A percentile compares a stretch with the other conserved stretches of the same genome.
phyloP scores from a whole-genome alignment of 345 rosid genomes.

The Brassica nigra region DNA sequence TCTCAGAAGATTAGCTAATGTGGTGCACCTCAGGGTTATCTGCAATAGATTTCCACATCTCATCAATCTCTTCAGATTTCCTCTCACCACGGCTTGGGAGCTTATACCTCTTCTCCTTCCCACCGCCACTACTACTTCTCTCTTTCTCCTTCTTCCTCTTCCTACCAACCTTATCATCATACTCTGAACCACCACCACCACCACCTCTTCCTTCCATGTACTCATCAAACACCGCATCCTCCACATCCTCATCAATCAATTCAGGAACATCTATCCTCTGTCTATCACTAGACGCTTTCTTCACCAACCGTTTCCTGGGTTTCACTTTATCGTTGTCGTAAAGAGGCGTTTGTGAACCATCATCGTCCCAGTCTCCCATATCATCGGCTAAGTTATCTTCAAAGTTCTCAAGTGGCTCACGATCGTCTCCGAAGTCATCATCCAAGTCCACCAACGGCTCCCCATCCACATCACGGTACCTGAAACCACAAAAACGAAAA shows the following conservation, averaged over 20 bases:
- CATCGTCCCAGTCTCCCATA: slow-evolving; percentile 56
- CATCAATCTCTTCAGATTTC: slow-evolving; percentile 64
- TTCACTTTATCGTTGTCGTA: slow-evolving; percentile 66
- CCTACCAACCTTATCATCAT: slow-evolving; percentile 47
- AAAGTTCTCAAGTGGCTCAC: slow-evolving; percentile 53
- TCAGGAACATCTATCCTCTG: slow-evolving; percentile 45
- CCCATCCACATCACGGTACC: slow-evolving; percentile 91
- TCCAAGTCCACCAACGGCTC: slow-evolving; percentile 88
- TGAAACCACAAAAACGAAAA: slow-evolving; percentile 27
- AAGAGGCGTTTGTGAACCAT: slow-evolving; percentile 69
- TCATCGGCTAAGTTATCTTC: slow-evolving; percentile 64
- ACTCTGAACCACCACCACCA: slow-evolving; percentile 41
- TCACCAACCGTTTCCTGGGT: slow-evolving; percentile 84
- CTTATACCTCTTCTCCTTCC: slow-evolving; percentile 59
- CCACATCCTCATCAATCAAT: slow-evolving; percentile 63
- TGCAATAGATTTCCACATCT: slow-evolving; percentile 96
- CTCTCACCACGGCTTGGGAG: slow-evolving; percentile 46
- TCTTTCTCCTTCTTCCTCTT: slow-evolving; percentile 62
- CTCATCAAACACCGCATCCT: slow-evolving; percentile 48
- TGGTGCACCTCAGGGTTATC: slow-evolving; percentile 80
- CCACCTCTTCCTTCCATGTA: slow-evolving; percentile 39
- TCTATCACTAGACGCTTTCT: slow-evolving; percentile 54
- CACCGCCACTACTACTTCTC: slow-evolving; percentile 43
- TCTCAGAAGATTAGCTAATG: slow-evolving; percentile 16
- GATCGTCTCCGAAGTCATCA: slow-evolving; percentile 70